phyloP scores from a whole-genome alignment of 2,329 filamentous ascomycete species.

The Dactylellina leptospora region DNA sequence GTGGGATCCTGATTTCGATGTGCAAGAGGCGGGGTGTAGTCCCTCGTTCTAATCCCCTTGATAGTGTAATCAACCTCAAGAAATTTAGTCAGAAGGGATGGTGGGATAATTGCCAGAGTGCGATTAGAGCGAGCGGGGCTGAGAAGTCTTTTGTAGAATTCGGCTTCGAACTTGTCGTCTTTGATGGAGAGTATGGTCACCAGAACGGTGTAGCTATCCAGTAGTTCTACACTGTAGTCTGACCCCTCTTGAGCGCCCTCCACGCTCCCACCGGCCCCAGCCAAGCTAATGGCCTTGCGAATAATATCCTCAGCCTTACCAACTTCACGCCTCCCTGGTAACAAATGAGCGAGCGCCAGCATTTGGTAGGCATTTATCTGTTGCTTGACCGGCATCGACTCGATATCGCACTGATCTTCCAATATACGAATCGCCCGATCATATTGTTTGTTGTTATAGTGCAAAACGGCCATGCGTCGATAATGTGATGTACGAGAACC shows the following conservation, averaged over 20 bases:
- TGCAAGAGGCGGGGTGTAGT: too few relatives aligned
- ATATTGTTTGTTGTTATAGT: background rate
- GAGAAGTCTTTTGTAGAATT: background rate
- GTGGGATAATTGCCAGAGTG: background rate
- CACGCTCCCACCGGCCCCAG: background rate
- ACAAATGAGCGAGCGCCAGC: background rate
- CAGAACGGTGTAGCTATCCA: background rate
- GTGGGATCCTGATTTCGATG: too few relatives aligned
- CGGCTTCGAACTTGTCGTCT: background rate
- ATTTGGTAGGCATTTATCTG: background rate
- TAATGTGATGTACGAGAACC: background rate
- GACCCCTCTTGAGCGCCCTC: background rate
- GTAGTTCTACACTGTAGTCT: background rate
- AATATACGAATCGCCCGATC: background rate
- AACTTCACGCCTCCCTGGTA: background rate
- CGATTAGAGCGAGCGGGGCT: background rate
- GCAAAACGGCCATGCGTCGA: background rate
- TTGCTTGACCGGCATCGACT: background rate
- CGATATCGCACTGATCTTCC: background rate
- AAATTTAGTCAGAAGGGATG: background rate
- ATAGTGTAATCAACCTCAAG: background rate
- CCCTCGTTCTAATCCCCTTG: too few relatives aligned
- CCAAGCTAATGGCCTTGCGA: background rate
- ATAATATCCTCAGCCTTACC: background rate
- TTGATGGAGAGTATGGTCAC: background rate